Base-by-base conservation (phyloP, 345 rosid species). In the Alliaria petiolata region DNA sequence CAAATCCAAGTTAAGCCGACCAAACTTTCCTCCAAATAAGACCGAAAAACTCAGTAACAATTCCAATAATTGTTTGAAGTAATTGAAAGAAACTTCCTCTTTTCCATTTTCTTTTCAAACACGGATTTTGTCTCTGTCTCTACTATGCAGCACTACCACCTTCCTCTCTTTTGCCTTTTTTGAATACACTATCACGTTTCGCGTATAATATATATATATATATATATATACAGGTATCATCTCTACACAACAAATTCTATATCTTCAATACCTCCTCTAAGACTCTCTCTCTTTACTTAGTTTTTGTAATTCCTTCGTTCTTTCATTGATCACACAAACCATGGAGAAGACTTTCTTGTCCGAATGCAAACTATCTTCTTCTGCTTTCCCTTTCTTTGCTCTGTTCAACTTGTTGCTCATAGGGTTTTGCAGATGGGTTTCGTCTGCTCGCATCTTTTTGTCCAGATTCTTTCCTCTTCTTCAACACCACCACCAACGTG, bases 401-500 rank as follows among this genome's bases (percentile, higher is more conserved):
- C 14, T 81, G 8, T 50, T 85, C 57, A 57, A 62, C n/a, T 8
- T 74, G 30, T 3, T 77, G 45, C 62, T 66, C 8, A 20, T 58
- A 10, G 40, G 57, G 54, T 87, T 47, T 58, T 25, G 70, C 62
- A 65, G 63, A 57, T 69, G 66, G 76, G 74, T 76, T 45, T 19
- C 31, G 0, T 38, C 65, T 4, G 3, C 81, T 6, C 62, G 63
- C 5, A 67, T 51, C 33, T 69, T 70, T 47, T 50, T 84, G 53
- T 82, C 81, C 28, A 79, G 72, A 47, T 76, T 71, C 59, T 79
- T 83, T 51, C 84, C 78, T 66, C 66, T 35, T 25, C 52, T 67
- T 69, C 72, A n/a, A 58, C 72, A 44, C 74, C 80, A n/a, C n/a
- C n/a, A 71, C 26, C 34, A 76, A 35, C 45, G 79, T 31, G 64